A percentile compares a stretch with the other conserved stretches of the same genome.
Conservation (phyloP, 768 basidiomycete genomes). For the Imleria badia region DNA sequence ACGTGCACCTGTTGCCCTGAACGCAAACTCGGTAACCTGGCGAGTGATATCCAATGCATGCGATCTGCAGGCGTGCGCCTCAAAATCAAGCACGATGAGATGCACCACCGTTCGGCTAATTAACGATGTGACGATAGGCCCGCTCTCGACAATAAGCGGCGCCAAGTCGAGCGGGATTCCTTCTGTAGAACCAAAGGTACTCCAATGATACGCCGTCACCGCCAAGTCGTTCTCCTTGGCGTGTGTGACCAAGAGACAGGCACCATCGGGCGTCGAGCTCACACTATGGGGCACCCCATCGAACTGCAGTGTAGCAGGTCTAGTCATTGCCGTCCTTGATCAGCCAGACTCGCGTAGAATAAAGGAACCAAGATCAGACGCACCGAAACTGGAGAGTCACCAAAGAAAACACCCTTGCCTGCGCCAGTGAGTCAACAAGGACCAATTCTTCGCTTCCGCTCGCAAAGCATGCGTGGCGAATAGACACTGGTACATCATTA, state of each 20-base stretch:
- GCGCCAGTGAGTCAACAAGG: slow-evolving; percentile 43
- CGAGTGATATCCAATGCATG: slow-evolving; percentile 51
- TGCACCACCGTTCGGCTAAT: slow-evolving; percentile 42
- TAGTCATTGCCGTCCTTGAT: slow-evolving; percentile 13
- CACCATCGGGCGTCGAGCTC: slow-evolving; percentile 53
- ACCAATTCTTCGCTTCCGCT: slow-evolving; percentile 52
- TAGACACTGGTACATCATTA: slow-evolving; percentile 11
- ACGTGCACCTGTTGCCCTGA: slow-evolving; percentile 42
- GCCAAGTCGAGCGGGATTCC: slow-evolving; percentile 44
- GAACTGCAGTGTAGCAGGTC: slow-evolving; percentile 47
- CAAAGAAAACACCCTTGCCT: slow-evolving; percentile 53
- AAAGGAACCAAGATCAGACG: not conserved
- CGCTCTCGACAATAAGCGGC: slow-evolving; percentile 17
- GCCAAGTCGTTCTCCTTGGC: slow-evolving; percentile 6
- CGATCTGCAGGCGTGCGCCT: slow-evolving; percentile 37
- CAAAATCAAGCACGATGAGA: slow-evolving; percentile 40
- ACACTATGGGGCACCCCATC: slow-evolving; percentile 28
- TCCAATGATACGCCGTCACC: slow-evolving; percentile 52
- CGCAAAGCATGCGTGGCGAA: slow-evolving; percentile 44
- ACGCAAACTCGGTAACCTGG: slow-evolving; percentile 55
- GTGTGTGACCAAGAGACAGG: slow-evolving; percentile 46
- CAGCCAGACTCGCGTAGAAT: not conserved
- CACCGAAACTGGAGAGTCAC: slow-evolving; percentile 41
- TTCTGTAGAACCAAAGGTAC: slow-evolving; percentile 50
- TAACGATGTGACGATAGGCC: slow-evolving; percentile 44